Base-by-base conservation (phyloP, 2,329 filamentous ascomycete genomes). In the Phialocephala sp. region DNA sequence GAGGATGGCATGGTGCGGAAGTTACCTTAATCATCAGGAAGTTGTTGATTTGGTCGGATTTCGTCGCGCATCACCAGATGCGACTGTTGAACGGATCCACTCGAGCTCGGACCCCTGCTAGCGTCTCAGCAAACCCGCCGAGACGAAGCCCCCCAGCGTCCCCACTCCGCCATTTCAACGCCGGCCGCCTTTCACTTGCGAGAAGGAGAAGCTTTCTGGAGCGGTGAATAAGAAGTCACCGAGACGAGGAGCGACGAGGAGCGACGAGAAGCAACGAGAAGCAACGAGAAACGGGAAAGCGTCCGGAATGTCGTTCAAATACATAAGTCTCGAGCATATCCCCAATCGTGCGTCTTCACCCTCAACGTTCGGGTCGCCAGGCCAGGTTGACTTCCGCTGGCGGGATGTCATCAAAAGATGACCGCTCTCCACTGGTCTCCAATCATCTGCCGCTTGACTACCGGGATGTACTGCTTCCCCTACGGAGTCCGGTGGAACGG, bases 1-100 rank as follows among this genome's bases (percentile, higher is more conserved):
- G 50, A 27, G 50, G 50, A 54, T 54, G 50, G 27, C 22, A 54
- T 54, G 50, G 50, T 54, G 8, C 50, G 50, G 22, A 18, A 22
- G 15, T 50, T 50, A 43, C n/a, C 41, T 43, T 50, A 20, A 50
- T 20, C 45, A 20, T 22, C 45, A 11, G n/a, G 45, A 20, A 8
- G 20, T 6, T 11, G 5, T n/a, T 50, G 27, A 32, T 32, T 32
- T 32, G 27, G 27, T 32, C 27, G 3, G 27, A n/a, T n/a, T n/a
- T 32, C 3, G 27, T 32, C 18, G 11, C 24, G 45, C 45, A 20
- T 22, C 45, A 8, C n/a, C 11, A 22, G 45, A n/a, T 22, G 4
- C n/a, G n/a, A n/a, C n/a, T 20, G n/a, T 50, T 50, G 18, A 24
- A 11, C 4, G 12, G n/a, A 22, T 24, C 45, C 50, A 18, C 50